Conservation (phyloP, 352 stramenopile genomes). For the Pythium aristosporum region DNA sequence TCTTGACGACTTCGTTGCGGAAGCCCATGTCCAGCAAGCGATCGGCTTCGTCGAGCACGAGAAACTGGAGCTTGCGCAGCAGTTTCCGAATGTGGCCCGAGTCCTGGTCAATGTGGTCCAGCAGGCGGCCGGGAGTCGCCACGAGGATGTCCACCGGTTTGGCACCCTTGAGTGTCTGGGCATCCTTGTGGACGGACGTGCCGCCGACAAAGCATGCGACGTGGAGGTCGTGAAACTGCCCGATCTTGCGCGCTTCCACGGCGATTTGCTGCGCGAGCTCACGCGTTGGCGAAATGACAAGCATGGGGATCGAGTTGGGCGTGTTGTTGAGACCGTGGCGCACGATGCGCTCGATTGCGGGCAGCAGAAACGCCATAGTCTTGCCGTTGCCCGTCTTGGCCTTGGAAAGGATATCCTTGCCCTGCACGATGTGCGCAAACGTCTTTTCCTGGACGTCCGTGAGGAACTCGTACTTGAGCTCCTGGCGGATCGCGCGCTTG, state of each 20-base stretch:
- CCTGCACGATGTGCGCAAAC: slow-evolving; percentile 50
- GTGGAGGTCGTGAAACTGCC: slow-evolving; percentile 78
- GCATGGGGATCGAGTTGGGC: slow-evolving; percentile 45
- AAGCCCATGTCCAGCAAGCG: slow-evolving; percentile 97
- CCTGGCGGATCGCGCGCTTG: slow-evolving; percentile 49
- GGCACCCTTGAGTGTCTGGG: slow-evolving; percentile 33
- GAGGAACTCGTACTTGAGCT: slow-evolving; percentile 74
- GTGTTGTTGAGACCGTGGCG: slow-evolving; percentile 48
- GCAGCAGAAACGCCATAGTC: slow-evolving; percentile 75
- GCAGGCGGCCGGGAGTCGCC: slow-evolving; percentile 94
- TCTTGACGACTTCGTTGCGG: slow-evolving; percentile 88
- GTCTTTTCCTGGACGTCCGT: slow-evolving; percentile 83
- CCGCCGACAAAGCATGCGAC: slow-evolving; percentile 83
- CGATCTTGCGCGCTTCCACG: slow-evolving; percentile 84
- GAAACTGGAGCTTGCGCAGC: slow-evolving; percentile 45
- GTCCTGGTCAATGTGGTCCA: slow-evolving; percentile 95
- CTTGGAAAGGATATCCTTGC: slow-evolving; percentile 86
- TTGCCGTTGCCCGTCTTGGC: slow-evolving; percentile 82
- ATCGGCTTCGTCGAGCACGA: slow-evolving; percentile 96
- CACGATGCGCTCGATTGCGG: slow-evolving; percentile 62
- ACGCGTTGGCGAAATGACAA: slow-evolving; percentile 90
- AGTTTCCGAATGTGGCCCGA: slow-evolving; percentile 79
- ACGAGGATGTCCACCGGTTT: slow-evolving; percentile 91
- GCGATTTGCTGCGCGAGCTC: slow-evolving; percentile 92
- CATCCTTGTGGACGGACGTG: slow-evolving; percentile 85